These are phyloP conservation scores for Suhomyces yuchorum DNA, from an alignment of 1,139 yeast genomes.

Conservation along the genomic window DNA sequence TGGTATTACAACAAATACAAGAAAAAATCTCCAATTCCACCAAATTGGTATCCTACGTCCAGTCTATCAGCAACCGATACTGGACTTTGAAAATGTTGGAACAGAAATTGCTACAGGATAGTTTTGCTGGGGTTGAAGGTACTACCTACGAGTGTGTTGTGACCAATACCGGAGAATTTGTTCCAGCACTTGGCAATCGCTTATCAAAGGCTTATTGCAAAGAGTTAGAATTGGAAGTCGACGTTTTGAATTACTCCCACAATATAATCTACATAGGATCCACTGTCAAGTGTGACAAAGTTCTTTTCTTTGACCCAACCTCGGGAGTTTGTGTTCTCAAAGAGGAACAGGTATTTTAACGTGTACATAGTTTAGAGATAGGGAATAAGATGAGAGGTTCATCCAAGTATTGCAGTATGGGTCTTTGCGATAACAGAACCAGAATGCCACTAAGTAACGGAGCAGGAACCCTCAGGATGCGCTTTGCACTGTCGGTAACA, in stretches of 20 bases:
- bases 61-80: constrained; percentile 21
- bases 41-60: constrained; percentile 20
- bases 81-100: constrained; percentile 33
- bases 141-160: constrained; percentile 28
- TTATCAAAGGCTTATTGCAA: constrained; percentile 41
- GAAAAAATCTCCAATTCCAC: constrained; percentile 21
- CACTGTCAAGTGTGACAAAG: constrained; percentile 40
- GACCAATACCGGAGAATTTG: constrained; percentile 26
- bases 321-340: constrained; percentile 37
- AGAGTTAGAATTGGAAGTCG: constrained; percentile 51
- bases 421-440: too few relatives aligned
- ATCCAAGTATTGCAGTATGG: too few relatives aligned
- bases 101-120: constrained; percentile 16
- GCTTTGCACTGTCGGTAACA: neutral
- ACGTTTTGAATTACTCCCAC: constrained; percentile 28
- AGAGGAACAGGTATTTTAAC: constrained; percentile 10
- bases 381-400: neutral
- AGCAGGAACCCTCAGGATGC: neutral
- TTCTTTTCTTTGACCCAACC: constrained; percentile 39
- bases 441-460: too few relatives aligned
- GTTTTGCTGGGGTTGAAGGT: constrained; percentile 5
- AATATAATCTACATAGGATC: constrained; percentile 42
- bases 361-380: neutral
- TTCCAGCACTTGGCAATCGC: constrained; percentile 15
- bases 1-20: constrained; percentile 21